Evolutionary conservation across 441 rosid species (phyloP), one percentile per base, ranked within the genome.

Genomic region (Corymbia citriodora): DNA sequence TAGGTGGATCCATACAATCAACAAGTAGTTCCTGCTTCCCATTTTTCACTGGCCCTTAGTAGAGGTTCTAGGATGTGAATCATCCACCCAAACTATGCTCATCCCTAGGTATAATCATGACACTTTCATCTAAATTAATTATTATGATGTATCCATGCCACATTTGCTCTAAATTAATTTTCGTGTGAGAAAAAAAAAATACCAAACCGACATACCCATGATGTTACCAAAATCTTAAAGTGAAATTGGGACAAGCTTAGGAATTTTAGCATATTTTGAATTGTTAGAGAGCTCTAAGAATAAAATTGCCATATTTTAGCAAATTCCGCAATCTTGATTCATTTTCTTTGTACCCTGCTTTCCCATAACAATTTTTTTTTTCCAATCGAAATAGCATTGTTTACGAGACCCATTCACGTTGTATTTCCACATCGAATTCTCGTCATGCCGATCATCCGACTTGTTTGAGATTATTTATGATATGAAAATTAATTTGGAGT

Each of bases 71-170:
- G 45, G 45, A 40, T 40, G 45, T 40, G 45, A 40, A 40, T 40
- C 45, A 40, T 40, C 45, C 45, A 5, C 45, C 45, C 6, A 6
- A 40, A 40, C 45, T 40, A 40, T 40, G 45, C 6, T 40, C 45
- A 40, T 40, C 45, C 45, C 45, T 6, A 16, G 15, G 65, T 61
- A 61, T 61, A 61, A 27, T 61, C 2, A 3, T 61, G 31, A 61
- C 17, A 27, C 68, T 27, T 61, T 27, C 9, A 61, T 4, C 16
- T 61, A 0, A 25, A 61, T 59, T 1, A 61, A 61, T 6, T 61
- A 12, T 61, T 13, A 2, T 14, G 0, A 13, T 27, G 68, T 61
- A 1, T 5, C 1, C 8, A 61, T 12, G 14, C 31, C 8, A 27
- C 4, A 29, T 61, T 6, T n/a, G 12, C 14, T 3, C 65, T n/a